Percentiles rank a stretch among this genome's conserved stretches.
These are phyloP conservation scores for Puccinia horiana DNA, from an alignment of 1,284 basidiomycete genomes.

Conservation along the genomic window DNA sequence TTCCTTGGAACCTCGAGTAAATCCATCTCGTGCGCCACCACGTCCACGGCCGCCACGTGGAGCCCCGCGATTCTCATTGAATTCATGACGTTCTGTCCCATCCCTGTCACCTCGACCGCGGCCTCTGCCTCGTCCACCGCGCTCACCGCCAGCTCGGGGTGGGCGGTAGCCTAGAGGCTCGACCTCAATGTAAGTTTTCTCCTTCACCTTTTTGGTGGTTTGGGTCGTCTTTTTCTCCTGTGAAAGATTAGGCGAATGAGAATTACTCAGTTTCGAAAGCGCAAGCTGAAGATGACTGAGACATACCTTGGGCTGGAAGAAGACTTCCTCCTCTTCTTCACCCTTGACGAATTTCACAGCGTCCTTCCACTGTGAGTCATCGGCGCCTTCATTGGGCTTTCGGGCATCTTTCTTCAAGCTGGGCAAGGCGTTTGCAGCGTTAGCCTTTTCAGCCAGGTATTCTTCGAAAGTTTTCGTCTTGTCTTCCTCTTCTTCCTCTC, in stretches of 20 bases:
- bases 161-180: constrained; percentile 46
- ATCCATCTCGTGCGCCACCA: constrained; percentile 12
- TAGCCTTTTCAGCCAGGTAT: constrained; percentile 47
- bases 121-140: constrained; percentile 42
- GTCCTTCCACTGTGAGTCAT: constrained; percentile 48
- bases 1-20: constrained; percentile 18
- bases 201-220: constrained; percentile 42
- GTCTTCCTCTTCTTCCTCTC: constrained; percentile 46
- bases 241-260: not conserved
- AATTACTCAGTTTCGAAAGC: not conserved
- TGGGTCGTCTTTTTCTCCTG: constrained; percentile 42
- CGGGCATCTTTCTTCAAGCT: constrained; percentile 37
- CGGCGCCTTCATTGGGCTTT: constrained; percentile 47
- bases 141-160: constrained; percentile 38
- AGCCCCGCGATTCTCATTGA: constrained; percentile 24
- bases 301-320: constrained; percentile 42
- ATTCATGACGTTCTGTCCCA: constrained; percentile 16
- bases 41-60: constrained; percentile 27
- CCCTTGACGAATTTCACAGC: constrained; percentile 40
- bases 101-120: constrained; percentile 41
- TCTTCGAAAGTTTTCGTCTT: constrained; percentile 49
- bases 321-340: constrained; percentile 47
- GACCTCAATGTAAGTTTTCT: constrained; percentile 48
- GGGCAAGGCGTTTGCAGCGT: constrained; percentile 9
- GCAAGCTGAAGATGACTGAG: not conserved